Base-by-base conservation (phyloP, 257 asterid genomes). In the Solanum neorickii region DNA sequence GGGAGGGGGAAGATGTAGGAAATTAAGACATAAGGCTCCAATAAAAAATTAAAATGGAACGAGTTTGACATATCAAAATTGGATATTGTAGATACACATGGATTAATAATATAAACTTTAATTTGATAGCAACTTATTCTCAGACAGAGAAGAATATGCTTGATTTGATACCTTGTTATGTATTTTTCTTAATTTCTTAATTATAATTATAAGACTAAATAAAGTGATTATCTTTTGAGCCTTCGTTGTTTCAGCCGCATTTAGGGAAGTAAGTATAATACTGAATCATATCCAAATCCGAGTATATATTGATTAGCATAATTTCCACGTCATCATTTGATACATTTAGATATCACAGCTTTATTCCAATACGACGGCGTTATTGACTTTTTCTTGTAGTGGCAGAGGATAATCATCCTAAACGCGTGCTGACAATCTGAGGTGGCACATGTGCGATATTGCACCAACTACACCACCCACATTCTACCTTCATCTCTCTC, bases 381-480 rank as follows among this genome's bases (percentile, higher is more conserved):
- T 15, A 1, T 5, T 9, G 5, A 0, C 84, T 20, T 27, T 46
- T 52, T 16, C 12, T 6, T 5, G 69, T 49, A 82, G 31, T 2
- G 46, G 68, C 85, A 21, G 85, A 82, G 85, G 69, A 82, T 82
- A 82, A 49, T 82, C 85, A 29, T 82, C 31, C 44, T 49, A 82
- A 80, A 49, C 31, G 85, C 85, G 80, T 84, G 87, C 76, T 59
- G 70, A 84, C 60, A 27, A 41, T 46, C 29, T 66, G 87, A 84
- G 62, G 56, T 84, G 87, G 74, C 87, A 27, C 41, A 84, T 46
- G 25, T 62, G 75, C 49, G 33, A 21, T 23, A 59, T 59, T n/a
- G 18, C 86, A 87, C 82, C 93, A 89, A 91, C 92, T 82, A 20
- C 47, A 52, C 92, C n/a, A 9, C 66, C 18, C 39, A 85, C 83